Percentiles rank a stretch among this genome's conserved stretches.
phyloP scores from a whole-genome alignment of 2,329 filamentous ascomycete genomes.

The Pseudogymnoascus verrucosus region DNA sequence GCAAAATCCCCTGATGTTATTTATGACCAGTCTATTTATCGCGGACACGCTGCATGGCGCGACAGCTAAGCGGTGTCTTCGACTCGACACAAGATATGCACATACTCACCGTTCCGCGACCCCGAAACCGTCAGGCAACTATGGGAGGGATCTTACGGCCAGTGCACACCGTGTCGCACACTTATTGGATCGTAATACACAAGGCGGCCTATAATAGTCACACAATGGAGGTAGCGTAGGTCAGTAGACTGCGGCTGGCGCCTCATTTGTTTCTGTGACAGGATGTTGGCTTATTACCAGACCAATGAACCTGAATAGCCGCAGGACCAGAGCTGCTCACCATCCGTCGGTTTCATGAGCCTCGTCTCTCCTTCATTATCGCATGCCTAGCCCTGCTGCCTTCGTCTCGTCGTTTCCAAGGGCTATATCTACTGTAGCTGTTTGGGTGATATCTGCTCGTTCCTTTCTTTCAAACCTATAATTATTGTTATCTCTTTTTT shows the following conservation, averaged over 20 bases:
- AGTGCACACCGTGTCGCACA: not conserved
- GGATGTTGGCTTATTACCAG: not conserved
- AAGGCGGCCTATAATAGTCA: not conserved
- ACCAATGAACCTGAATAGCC: not conserved
- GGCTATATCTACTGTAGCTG: not conserved
- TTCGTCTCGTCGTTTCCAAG: not conserved
- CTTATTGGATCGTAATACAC: not conserved
- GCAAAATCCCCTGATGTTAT: not conserved
- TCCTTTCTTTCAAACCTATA: not conserved
- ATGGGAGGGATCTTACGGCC: not conserved
- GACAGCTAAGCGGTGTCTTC: not conserved
- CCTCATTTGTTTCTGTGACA: not conserved
- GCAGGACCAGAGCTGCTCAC: not conserved
- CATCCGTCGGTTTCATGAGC: not conserved
- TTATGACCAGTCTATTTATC: not conserved
- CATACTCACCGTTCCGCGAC: not conserved
- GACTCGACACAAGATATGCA: not conserved
- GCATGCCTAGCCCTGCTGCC: not conserved
- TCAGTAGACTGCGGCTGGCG: not conserved
- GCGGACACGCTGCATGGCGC: not conserved
- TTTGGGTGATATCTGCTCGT: not conserved
- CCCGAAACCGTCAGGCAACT: not conserved
- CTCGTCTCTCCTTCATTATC: not conserved
- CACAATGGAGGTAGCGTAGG: not conserved
- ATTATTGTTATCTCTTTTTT: not conserved